phyloP scores from a whole-genome alignment of 345 rosid species.

The Mallotus nudiflorus region DNA sequence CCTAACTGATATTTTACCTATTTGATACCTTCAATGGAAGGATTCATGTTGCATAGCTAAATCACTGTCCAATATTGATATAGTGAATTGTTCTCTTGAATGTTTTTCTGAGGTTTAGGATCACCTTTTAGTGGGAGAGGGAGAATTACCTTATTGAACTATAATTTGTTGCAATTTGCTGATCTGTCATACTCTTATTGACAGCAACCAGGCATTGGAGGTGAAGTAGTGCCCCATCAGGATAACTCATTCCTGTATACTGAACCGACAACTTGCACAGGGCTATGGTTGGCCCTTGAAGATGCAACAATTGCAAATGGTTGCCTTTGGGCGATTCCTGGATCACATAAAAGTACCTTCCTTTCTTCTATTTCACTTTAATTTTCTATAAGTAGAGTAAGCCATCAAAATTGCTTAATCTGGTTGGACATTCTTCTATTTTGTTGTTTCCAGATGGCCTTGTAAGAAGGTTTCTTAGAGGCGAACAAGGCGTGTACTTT shows the following conservation, averaged over 20 bases:
- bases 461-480: slow-evolving; percentile 78
- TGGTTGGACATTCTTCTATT: not conserved
- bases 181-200: not conserved
- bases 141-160: not conserved
- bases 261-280: slow-evolving; percentile 84
- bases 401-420: not conserved
- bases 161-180: not conserved
- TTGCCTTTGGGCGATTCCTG: slow-evolving; percentile 98
- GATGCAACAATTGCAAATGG: slow-evolving; percentile 81
- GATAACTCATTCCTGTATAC: slow-evolving; percentile 89
- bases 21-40: slow-evolving; percentile 1
- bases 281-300: slow-evolving; percentile 96
- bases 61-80: too few relatives aligned
- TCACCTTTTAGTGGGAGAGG: not conserved
- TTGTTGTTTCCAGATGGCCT: slow-evolving; percentile 67
- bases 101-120: not conserved
- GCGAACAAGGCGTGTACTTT: slow-evolving; percentile 73
- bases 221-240: slow-evolving; percentile 95
- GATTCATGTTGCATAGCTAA: not conserved
- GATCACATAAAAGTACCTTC: slow-evolving; percentile 77
- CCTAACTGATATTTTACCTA: not conserved
- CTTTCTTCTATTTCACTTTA: not conserved
- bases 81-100: not conserved
- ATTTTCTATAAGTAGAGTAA: not conserved
- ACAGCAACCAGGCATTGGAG: slow-evolving; percentile 99